These are phyloP conservation scores for Aspergillus brasiliensis DNA, from an alignment of 2,329 filamentous ascomycete genomes.

Conservation along the genomic window DNA sequence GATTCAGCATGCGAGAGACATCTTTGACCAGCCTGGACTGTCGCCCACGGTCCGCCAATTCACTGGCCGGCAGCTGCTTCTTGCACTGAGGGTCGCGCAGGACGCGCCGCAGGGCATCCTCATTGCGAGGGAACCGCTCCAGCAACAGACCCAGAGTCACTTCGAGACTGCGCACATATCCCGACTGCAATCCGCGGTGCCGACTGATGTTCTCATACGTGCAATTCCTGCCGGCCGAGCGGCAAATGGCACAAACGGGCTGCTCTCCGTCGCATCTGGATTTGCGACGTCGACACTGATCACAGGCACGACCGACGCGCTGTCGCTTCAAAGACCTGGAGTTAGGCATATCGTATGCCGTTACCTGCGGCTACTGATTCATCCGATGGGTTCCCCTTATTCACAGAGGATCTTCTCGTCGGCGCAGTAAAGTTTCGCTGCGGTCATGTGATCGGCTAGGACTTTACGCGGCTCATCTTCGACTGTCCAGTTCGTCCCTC, in stretches of 20 bases:
- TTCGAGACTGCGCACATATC: constrained; percentile 71
- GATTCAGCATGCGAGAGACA: not conserved
- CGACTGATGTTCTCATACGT: constrained; percentile 36
- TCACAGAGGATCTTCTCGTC: not conserved
- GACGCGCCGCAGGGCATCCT: not conserved
- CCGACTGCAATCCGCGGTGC: constrained; percentile 68
- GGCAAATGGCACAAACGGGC: constrained; percentile 65
- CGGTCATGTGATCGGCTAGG: constrained; percentile 1
- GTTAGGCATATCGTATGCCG: not conserved
- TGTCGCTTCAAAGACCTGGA: constrained; percentile 10
- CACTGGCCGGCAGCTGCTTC: constrained; percentile 35
- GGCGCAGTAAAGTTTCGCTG: not conserved
- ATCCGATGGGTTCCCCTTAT: too few relatives aligned
- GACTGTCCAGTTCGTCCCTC: not conserved
- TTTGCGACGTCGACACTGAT: constrained; percentile 63
- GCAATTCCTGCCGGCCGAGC: constrained; percentile 16
- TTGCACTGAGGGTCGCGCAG: not conserved
- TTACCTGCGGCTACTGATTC: not conserved
- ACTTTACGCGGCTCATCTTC: not conserved
- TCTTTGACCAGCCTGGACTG: constrained; percentile 10
- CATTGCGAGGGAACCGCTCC: not conserved
- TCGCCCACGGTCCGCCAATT: not conserved
- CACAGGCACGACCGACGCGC: constrained; percentile 57
- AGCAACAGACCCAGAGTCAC: constrained; percentile 59
- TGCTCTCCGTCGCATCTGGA: constrained; percentile 72